phyloP scores from a whole-genome alignment of 352 stramenopile species.

The Aphanomyces stellatus region DNA sequence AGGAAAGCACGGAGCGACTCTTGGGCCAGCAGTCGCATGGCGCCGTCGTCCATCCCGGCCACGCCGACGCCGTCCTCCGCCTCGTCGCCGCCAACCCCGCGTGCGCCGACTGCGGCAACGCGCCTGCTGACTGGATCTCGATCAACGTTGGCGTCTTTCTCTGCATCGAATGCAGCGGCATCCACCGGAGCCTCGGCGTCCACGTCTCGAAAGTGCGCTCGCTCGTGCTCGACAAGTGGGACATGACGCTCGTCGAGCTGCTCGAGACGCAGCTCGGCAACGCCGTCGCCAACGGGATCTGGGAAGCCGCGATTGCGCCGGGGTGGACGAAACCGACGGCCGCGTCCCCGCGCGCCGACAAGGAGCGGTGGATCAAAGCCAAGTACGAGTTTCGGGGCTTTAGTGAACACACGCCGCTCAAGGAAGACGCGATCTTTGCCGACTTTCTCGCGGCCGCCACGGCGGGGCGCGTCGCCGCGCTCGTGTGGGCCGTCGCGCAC shows the following conservation, averaged over 20 bases:
- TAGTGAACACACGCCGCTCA: conserved; percentile 14
- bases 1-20: conserved; percentile 71
- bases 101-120: conserved; percentile 67
- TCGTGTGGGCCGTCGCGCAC: conserved; percentile 77
- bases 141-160: conserved; percentile 95
- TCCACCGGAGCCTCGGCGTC: conserved; percentile 93
- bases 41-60: conserved; percentile 73
- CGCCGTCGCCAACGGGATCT: conserved; percentile 51
- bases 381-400: conserved; percentile 81
- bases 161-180: conserved; percentile 96
- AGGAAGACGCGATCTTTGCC: conserved; percentile 28
- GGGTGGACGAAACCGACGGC: conserved; percentile 45
- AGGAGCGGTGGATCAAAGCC: conserved; percentile 72
- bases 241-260: conserved; percentile 61
- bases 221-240: conserved; percentile 82
- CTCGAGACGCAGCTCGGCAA: conserved; percentile 67
- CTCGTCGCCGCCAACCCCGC: conserved; percentile 43
- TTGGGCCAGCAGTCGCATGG: conserved; percentile 75
- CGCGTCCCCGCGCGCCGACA: conserved; percentile 49
- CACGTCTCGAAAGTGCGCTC: conserved; percentile 97
- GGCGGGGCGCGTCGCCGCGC: conserved; percentile 32
- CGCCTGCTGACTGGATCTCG: conserved; percentile 91
- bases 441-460: conserved; percentile 41
- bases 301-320: conserved; percentile 30
- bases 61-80: conserved; percentile 57